Base-by-base conservation (phyloP, 176 grass and related monocot species). In the Phoenix roebelenii region DNA sequence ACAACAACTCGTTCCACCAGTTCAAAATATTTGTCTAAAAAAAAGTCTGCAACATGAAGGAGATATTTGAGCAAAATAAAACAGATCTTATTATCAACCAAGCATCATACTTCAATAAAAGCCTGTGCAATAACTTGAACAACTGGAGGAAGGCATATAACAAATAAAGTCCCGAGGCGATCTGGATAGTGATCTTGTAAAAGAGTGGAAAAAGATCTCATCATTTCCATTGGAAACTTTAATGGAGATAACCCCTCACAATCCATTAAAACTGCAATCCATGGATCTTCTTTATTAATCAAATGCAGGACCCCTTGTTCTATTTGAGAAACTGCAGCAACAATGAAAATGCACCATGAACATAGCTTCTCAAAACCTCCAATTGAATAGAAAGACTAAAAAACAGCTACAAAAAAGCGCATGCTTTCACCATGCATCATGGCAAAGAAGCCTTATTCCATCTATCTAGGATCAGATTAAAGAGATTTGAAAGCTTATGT, bases 121-220 rank as follows among this genome's bases (percentile, higher is more conserved):
- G 93, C 91, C 44, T 97, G 93, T 61, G 93, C 79, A 75, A 97
- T 87, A 75, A 97, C 84, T 85, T 81, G 80, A 67, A 97, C 84
- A 80, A 97, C 78, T 67, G 87, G 81, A 60, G 92, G 87, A 74
- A 97, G 92, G 18, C 87, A 78, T 54, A 97, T 50, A 62, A 97
- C 75, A 74, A 85, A 76, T 55, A 97, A 76, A 18, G 72, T 66
- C 22, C 78, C 84, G 53, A 97, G 84, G 54, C 87, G 75, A 63
- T 85, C 88, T 7, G 92, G 92, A 78, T 91, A 85, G 59, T 97
- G 85, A 52, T 97, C 92, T 69, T 91, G 87, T 57, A 91, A 69
- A 55, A 91, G 64, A 77, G 72, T 85, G 58, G 83, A 68, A 75
- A 87, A 84, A 5, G 78, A 76, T 66, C 92, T 97, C 87, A 92